Conservation (phyloP, 2,329 filamentous ascomycete genomes). For the Mycosphaerella sp. region DNA sequence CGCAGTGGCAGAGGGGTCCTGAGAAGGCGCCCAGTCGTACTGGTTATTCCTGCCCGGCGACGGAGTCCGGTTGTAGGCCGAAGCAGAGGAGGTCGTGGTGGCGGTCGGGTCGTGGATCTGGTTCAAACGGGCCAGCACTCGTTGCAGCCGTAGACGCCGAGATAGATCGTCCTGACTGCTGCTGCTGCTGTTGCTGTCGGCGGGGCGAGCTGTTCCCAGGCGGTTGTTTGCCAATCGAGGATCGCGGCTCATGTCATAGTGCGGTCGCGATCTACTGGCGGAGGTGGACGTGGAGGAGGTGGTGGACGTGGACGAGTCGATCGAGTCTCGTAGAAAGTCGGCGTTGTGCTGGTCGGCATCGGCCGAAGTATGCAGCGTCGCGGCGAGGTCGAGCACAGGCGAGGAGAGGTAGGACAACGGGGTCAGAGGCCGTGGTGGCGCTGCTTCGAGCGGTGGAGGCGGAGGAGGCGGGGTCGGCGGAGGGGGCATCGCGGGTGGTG, state of each 20-base stretch:
- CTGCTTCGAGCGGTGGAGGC: slow-evolving; percentile 11
- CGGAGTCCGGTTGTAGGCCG: slow-evolving; percentile 50
- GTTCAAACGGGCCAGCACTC: slow-evolving; percentile 42
- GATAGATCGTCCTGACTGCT: slow-evolving; percentile 33
- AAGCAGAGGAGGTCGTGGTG: slow-evolving; percentile 21
- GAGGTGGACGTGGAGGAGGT: not conserved
- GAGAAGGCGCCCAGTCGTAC: slow-evolving; percentile 54
- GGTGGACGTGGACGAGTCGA: slow-evolving; percentile 26
- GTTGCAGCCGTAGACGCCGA: slow-evolving; percentile 38
- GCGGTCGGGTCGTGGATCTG: slow-evolving; percentile 38
- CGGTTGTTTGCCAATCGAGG: slow-evolving; percentile 15
- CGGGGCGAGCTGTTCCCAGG: not conserved
- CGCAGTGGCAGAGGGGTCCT: slow-evolving; percentile 31
- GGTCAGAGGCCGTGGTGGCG: slow-evolving; percentile 24
- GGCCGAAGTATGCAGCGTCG: slow-evolving; percentile 43
- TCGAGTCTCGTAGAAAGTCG: slow-evolving; percentile 44
- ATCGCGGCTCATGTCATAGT: slow-evolving; percentile 22
- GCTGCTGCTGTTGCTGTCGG: not conserved
- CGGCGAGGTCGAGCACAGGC: slow-evolving; percentile 46
- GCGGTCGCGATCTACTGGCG: slow-evolving; percentile 3
- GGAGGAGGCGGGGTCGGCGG: not conserved
- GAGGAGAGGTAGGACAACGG: slow-evolving; percentile 43
- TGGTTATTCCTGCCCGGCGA: slow-evolving; percentile 47
- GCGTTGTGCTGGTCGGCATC: slow-evolving; percentile 43
- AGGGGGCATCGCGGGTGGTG: not conserved